These are phyloP conservation scores for Tephrocybe sp. DNA, from an alignment of 768 basidiomycete species.

Conservation along the genomic window DNA sequence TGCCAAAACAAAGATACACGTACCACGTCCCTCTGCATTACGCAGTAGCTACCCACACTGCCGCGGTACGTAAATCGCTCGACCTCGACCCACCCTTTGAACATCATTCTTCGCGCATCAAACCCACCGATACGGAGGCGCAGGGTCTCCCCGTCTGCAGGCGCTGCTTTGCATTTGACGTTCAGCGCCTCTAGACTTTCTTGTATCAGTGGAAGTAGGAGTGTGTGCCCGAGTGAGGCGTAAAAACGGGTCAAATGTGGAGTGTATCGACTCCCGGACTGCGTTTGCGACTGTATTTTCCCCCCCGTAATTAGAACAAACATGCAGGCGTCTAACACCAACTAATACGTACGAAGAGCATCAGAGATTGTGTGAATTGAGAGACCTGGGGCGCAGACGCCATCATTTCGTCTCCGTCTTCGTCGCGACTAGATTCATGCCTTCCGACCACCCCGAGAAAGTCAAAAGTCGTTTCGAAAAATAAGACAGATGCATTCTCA, in stretches of 20 bases:
- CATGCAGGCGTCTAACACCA: too few relatives aligned
- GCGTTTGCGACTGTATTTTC: slow-evolving; percentile 84
- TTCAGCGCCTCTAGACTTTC: slow-evolving; percentile 48
- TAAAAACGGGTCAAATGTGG: slow-evolving; percentile 85
- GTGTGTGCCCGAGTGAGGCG: slow-evolving; percentile 51
- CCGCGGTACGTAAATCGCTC: slow-evolving; percentile 57
- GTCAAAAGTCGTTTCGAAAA: background rate
- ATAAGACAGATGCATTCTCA: background rate
- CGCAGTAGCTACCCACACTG: slow-evolving; percentile 58
- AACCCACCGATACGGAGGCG: slow-evolving; percentile 65
- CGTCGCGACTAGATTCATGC: slow-evolving; percentile 2
- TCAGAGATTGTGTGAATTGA: slow-evolving; percentile 78
- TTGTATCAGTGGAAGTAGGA: slow-evolving; percentile 54
- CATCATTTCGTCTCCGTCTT: slow-evolving; percentile 62
- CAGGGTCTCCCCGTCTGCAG: slow-evolving; percentile 22
- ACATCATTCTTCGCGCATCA: slow-evolving; percentile 61
- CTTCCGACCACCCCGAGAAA: background rate
- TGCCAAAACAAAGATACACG: too few relatives aligned
- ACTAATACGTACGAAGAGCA: slow-evolving; percentile 84
- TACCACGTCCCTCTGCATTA: slow-evolving; percentile 72
- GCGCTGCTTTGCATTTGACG: slow-evolving; percentile 50
- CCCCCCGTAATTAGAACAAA: too few relatives aligned
- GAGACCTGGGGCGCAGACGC: slow-evolving; percentile 52
- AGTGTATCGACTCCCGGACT: slow-evolving; percentile 68
- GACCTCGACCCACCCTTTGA: slow-evolving; percentile 75